Conservation (phyloP, 73 alveolate species). For the Tetrahymena borealis region DNA sequence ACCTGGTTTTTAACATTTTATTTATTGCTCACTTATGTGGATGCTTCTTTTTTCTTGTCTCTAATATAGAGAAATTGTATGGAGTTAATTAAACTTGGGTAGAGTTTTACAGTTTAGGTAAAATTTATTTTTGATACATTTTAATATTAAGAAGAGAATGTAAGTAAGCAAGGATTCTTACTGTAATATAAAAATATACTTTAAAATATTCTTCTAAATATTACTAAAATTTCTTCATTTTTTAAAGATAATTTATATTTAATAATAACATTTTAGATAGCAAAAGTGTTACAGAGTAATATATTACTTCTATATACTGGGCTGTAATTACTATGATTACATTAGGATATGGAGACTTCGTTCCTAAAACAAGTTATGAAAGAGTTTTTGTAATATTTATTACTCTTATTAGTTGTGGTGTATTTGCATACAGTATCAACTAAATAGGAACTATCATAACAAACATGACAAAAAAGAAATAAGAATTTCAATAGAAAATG, state of each 20-base stretch:
- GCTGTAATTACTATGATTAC: constrained; percentile 72
- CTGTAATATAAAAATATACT: too few relatives aligned
- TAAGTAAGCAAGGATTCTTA: too few relatives aligned
- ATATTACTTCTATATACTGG: constrained; percentile 64
- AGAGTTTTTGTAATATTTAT: constrained; percentile 52
- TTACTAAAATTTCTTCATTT: too few relatives aligned
- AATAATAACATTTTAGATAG: neutral
- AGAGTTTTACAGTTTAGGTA: neutral
- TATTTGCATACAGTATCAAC: constrained; percentile 54
- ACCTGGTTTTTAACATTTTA: neutral
- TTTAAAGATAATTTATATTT: neutral
- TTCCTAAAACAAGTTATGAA: constrained; percentile 50
- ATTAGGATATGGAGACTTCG: constrained; percentile 73
- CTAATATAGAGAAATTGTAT: neutral
- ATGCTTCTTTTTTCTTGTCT: neutral
- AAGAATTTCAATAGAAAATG: neutral
- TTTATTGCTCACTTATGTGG: neutral
- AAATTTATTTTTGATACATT: too few relatives aligned
- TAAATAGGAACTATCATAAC: constrained; percentile 30
- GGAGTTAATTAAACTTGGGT: neutral
- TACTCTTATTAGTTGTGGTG: constrained; percentile 52
- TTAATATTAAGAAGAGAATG: too few relatives aligned
- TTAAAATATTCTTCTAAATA: too few relatives aligned
- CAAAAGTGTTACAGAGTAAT: neutral
- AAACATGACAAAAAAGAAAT: neutral